phyloP scores from a whole-genome alignment of 768 basidiomycete species.

The Pulveroboletus frians region DNA sequence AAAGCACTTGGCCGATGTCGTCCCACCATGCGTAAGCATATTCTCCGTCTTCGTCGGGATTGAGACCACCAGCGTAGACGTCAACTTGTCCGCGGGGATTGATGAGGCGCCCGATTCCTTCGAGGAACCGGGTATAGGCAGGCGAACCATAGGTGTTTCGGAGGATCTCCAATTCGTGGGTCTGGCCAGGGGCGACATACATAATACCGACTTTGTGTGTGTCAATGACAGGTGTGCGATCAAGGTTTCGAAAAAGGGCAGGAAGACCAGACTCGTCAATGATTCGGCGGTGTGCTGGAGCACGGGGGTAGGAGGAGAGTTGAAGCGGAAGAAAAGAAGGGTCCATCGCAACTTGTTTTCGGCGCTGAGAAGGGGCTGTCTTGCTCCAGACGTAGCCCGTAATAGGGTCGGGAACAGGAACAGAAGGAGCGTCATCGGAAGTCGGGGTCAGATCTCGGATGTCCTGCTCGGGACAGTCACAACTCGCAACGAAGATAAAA shows the following conservation, averaged over 20 bases:
- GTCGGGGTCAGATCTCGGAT: conserved; percentile 12
- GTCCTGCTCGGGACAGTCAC: conserved; percentile 19
- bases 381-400: conserved; percentile 88
- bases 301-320: conserved; percentile 66
- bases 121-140: conserved; percentile 89
- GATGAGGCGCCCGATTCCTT: conserved; percentile 84
- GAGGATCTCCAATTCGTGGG: conserved; percentile 77
- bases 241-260: conserved; percentile 61
- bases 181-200: conserved; percentile 93
- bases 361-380: conserved; percentile 80
- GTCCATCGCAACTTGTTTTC: conserved; percentile 80
- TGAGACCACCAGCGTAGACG: conserved; percentile 88
- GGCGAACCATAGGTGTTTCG: conserved; percentile 90
- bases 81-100: conserved; percentile 85
- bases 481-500: neutral
- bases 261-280: conserved; percentile 53
- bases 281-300: conserved; percentile 37
- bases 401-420: conserved; percentile 59
- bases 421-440: conserved; percentile 7
- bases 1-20: conserved; percentile 91
- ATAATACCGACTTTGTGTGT: conserved; percentile 95
- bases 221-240: conserved; percentile 90
- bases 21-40: conserved; percentile 99
- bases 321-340: conserved; percentile 85
- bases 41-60: conserved; percentile 89